A percentile compares a stretch with the other conserved stretches of the same genome.
Evolutionary conservation across 345 rosid species (phyloP).

Genomic region (Toxicodendron radicans): DNA sequence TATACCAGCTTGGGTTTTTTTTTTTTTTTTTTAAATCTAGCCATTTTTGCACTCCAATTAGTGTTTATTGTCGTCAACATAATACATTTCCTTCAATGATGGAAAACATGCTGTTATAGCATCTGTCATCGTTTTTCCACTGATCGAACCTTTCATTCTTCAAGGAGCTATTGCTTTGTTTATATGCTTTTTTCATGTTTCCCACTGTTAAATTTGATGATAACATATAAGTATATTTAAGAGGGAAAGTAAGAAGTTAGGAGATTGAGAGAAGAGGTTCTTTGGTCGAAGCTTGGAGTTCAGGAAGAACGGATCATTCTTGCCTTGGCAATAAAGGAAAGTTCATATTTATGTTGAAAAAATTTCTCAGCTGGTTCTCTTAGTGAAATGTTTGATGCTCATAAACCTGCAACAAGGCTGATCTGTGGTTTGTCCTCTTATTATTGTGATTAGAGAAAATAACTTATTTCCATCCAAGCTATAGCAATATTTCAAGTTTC

Average conservation of each 20-base stretch:
- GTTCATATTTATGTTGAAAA: background rate
- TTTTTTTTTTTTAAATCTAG: background rate
- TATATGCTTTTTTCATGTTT: too few relatives aligned
- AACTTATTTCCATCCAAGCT: too few relatives aligned
- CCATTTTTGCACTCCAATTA: background rate
- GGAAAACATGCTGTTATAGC: background rate
- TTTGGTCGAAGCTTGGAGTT: too few relatives aligned
- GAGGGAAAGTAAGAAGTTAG: background rate
- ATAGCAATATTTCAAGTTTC: too few relatives aligned
- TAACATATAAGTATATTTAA: background rate
- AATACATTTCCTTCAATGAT: background rate
- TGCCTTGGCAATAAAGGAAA: background rate
- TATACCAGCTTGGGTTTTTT: background rate
- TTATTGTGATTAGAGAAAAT: too few relatives aligned
- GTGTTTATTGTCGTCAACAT: background rate
- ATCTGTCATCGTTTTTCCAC: background rate
- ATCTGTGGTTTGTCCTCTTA: too few relatives aligned
- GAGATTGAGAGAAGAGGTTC: background rate
- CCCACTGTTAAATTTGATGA: too few relatives aligned
- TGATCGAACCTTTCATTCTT: background rate
- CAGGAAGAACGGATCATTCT: too few relatives aligned
- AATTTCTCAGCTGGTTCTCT: background rate
- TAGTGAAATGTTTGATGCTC: background rate
- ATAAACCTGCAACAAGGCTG: too few relatives aligned
- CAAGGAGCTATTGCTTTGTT: too few relatives aligned